phyloP scores from a whole-genome alignment of 148 eudicot species.

The Vaccinium myrtillus region DNA sequence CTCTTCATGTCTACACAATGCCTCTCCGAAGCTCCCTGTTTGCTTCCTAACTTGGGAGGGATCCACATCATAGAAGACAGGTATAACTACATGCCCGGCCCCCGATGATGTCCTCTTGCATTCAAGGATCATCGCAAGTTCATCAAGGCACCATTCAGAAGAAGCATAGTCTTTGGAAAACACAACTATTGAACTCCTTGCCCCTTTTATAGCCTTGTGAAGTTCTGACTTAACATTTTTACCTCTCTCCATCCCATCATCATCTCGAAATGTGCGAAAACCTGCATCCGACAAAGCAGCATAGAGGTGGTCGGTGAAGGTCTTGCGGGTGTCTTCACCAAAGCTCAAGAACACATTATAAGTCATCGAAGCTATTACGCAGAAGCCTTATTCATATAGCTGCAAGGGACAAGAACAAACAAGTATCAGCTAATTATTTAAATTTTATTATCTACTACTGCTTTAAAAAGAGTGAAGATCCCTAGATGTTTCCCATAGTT shows the following conservation, averaged over 20 bases:
- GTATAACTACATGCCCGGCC: not conserved
- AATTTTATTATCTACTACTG: no score
- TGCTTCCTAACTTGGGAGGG: not conserved
- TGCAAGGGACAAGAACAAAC: not conserved
- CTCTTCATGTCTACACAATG: not conserved
- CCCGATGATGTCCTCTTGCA: not conserved
- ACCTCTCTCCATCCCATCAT: not conserved
- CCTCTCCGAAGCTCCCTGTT: not conserved
- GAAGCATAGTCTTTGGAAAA: not conserved
- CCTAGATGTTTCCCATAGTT: no score
- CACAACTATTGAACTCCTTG: not conserved
- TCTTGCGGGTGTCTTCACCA: not conserved
- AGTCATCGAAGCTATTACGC: not conserved
- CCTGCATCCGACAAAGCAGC: not conserved
- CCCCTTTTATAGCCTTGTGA: no score
- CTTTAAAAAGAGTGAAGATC: no score
- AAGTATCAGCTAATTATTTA: not conserved
- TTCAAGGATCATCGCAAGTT: not conserved
- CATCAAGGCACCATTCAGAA: not conserved
- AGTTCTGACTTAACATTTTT: not conserved
- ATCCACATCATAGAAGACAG: slow-evolving; percentile 1
- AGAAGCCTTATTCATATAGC: not conserved
- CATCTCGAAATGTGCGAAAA: not conserved
- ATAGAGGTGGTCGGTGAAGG: not conserved
- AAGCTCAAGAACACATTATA: not conserved